Evolutionary conservation across 1,284 basidiomycete species (phyloP).

Genomic region (Leccinum fuscescens): DNA sequence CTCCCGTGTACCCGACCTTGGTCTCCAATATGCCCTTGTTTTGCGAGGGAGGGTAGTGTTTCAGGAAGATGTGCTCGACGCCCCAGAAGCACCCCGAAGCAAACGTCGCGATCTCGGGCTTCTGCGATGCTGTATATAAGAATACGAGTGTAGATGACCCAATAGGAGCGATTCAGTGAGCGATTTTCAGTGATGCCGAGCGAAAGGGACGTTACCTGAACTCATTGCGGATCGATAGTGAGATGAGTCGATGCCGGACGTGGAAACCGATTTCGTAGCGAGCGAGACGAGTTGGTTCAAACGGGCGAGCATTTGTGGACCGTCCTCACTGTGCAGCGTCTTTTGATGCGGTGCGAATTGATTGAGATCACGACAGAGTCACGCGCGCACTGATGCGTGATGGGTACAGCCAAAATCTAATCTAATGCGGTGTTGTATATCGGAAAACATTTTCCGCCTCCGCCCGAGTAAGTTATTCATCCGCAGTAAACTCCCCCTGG

Average conservation of each 20-base stretch:
- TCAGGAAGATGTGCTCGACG: conserved; percentile 83
- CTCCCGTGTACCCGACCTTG: conserved; percentile 81
- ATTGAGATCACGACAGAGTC: neutral
- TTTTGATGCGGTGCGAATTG: neutral
- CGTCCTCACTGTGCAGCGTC: neutral
- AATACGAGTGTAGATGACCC: neutral
- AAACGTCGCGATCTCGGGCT: conserved; percentile 70
- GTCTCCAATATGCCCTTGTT: conserved; percentile 71
- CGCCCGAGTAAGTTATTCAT: neutral
- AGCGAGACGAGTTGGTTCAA: conserved; percentile 27
- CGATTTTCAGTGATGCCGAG: neutral
- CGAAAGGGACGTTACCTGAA: conserved; percentile 20
- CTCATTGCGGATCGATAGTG: conserved; percentile 30
- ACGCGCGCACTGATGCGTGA: neutral
- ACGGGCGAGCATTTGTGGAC: conserved; percentile 18
- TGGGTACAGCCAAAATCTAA: neutral
- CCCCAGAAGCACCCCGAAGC: conserved; percentile 86
- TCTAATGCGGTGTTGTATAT: neutral
- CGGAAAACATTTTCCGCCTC: neutral
- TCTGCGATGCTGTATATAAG: conserved; percentile 15
- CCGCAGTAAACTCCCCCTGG: conserved; percentile 3
- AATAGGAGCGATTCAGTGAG: neutral
- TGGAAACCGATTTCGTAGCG: conserved; percentile 15
- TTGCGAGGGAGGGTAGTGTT: conserved; percentile 69
- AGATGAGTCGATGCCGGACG: conserved; percentile 21